Evolutionary conservation across 345 rosid species (phyloP).

Genomic region (Aquilaria yunnanensis): DNA sequence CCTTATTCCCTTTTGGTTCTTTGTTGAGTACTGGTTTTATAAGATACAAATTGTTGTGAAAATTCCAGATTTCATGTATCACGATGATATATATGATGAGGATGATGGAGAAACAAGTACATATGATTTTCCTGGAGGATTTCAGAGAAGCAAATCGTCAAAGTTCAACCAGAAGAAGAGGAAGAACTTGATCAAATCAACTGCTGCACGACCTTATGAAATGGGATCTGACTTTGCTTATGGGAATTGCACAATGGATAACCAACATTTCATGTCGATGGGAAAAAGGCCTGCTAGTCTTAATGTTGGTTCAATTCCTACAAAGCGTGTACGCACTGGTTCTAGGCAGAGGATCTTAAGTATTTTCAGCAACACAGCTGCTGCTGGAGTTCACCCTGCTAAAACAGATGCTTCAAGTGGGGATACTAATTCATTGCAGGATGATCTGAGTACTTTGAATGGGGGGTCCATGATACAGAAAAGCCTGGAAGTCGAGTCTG

Average conservation of each 20-base stretch:
- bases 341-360: constrained; percentile 61
- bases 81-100: constrained; percentile 49
- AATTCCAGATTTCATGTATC: constrained; percentile 48
- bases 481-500: constrained; percentile 76
- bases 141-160: constrained; percentile 43
- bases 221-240: constrained; percentile 48
- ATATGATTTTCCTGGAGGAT: constrained; percentile 53
- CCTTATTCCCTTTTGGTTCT: neutral
- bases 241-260: constrained; percentile 30
- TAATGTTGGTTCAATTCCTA: constrained; percentile 57
- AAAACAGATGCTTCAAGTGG: constrained; percentile 89
- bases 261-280: constrained; percentile 38
- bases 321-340: constrained; percentile 79
- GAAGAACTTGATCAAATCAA: constrained; percentile 44
- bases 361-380: constrained; percentile 47
- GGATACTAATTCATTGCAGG: constrained; percentile 86
- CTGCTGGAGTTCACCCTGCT: constrained; percentile 31
- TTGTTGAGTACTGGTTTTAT: constrained; percentile 5
- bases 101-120: constrained; percentile 80
- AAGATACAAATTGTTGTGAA: constrained; percentile 14
- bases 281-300: constrained; percentile 67
- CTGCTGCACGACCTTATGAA: constrained; percentile 14
- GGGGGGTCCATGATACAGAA: constrained; percentile 61
- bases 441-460: constrained; percentile 70
- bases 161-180: constrained; percentile 52